Conservation (phyloP, 2,329 filamentous ascomycete species). For the Ophiocordyceps sinensis region DNA sequence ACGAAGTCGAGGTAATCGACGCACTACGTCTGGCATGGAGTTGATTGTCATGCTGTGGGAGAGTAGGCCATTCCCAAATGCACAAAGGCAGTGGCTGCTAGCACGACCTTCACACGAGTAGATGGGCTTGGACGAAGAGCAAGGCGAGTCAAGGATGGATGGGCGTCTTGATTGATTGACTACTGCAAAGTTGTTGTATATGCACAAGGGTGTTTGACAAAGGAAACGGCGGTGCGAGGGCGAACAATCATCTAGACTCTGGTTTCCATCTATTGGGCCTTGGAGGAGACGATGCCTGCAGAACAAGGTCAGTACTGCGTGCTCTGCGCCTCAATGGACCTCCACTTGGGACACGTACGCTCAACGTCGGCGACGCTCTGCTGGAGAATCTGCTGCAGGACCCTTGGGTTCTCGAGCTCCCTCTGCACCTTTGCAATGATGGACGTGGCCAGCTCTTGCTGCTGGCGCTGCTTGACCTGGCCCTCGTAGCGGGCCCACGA, state of each 20-base stretch:
- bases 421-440: constrained; percentile 97
- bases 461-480: constrained; percentile 97
- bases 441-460: constrained; percentile 83
- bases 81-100: too few species aligned
- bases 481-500: constrained; percentile 98
- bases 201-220: constrained; percentile 39
- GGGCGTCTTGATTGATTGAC: constrained; percentile 30
- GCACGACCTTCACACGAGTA: too few species aligned
- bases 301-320: constrained; percentile 16
- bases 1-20: neutral
- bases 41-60: too few species aligned
- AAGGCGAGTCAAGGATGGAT: neutral
- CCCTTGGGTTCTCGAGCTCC: constrained; percentile 96
- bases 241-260: constrained; percentile 18
- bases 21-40: too few species aligned
- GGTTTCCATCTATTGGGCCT: constrained; percentile 42
- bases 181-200: constrained; percentile 48
- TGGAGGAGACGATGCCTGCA: constrained; percentile 47
- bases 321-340: neutral
- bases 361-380: constrained; percentile 94
- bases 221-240: constrained; percentile 27
- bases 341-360: constrained; percentile 40
- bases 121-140: neutral
- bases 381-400: constrained; percentile 92
- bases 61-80: too few species aligned